A percentile compares a stretch with the other conserved stretches of the same genome.
Conservation (phyloP, 2,329 filamentous ascomycete species). For the Xylogone sp. region DNA sequence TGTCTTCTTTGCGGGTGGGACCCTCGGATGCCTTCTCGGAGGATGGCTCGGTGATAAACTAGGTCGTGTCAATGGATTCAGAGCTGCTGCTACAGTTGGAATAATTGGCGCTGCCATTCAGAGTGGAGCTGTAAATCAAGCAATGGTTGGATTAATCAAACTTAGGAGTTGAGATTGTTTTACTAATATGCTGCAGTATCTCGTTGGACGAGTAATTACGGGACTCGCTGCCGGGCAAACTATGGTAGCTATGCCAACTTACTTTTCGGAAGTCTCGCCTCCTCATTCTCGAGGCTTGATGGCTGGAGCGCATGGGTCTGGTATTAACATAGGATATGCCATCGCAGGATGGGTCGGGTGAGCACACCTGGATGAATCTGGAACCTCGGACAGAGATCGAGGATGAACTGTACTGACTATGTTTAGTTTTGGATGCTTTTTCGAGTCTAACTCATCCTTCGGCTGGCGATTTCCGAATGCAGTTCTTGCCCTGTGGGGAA, state of each 20-base stretch:
- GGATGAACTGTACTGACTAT: too few relatives aligned
- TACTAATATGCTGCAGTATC: constrained; percentile 3
- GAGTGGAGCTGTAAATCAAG: constrained; percentile 7
- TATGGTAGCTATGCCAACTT: constrained; percentile 10
- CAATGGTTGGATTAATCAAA: constrained; percentile 5
- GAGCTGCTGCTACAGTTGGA: constrained; percentile 40
- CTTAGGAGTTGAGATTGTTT: neutral
- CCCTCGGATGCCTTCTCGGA: constrained; percentile 18
- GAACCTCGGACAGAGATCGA: too few relatives aligned
- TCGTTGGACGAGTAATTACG: constrained; percentile 42
- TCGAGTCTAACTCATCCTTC: constrained; percentile 6
- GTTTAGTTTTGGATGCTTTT: constrained; percentile 6
- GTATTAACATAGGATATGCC: constrained; percentile 10
- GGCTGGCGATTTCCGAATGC: constrained; percentile 10
- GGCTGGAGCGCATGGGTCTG: constrained; percentile 8
- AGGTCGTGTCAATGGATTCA: constrained; percentile 33
- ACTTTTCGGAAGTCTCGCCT: constrained; percentile 11
- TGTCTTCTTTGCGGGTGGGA: constrained; percentile 32
- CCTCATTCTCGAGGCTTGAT: constrained; percentile 10
- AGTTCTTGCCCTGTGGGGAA: constrained; percentile 2
- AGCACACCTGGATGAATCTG: too few relatives aligned
- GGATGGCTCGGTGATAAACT: constrained; percentile 16
- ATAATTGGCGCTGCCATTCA: constrained; percentile 40
- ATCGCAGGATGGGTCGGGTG: constrained; percentile 11
- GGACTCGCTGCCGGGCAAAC: constrained; percentile 39